A percentile compares a stretch with the other conserved stretches of the same genome.
These are phyloP conservation scores for Musa balbisiana DNA, from an alignment of 202 grass and related monocot species.

Conservation along the genomic window DNA sequence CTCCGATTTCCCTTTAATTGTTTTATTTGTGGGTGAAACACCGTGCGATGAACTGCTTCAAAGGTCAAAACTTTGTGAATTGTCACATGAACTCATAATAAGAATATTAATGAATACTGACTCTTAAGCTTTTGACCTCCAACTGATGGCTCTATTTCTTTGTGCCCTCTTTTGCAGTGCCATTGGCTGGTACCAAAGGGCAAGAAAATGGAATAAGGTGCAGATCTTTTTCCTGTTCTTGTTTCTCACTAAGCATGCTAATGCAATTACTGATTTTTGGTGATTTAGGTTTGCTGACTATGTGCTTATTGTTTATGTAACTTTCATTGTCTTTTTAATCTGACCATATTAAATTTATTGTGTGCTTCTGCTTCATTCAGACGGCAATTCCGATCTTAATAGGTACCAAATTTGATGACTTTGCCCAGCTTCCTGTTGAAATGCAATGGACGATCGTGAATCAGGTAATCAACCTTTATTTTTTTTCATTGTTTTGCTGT, in stretches of 20 bases:
- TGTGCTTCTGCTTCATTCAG: slow-evolving; percentile 25
- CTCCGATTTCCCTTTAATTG: too few species aligned
- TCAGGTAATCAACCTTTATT: slow-evolving; percentile 29
- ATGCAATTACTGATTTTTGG: background rate
- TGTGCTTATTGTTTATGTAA: background rate
- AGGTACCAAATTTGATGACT: slow-evolving; percentile 97
- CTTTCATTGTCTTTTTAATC: background rate
- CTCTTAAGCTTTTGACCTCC: too few species aligned
- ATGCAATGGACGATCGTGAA: slow-evolving; percentile 93
- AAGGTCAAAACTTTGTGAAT: too few species aligned
- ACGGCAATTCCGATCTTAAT: slow-evolving; percentile 96
- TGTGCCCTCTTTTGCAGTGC: slow-evolving; percentile 35
- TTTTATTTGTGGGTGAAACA: too few species aligned
- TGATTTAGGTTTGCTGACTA: background rate
- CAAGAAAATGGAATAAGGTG: slow-evolving; percentile 98
- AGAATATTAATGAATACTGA: too few species aligned
- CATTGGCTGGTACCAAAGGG: slow-evolving; percentile 77
- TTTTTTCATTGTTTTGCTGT: background rate
- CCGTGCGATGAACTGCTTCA: too few species aligned
- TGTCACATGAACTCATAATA: too few species aligned
- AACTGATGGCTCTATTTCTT: background rate
- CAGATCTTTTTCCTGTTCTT: background rate
- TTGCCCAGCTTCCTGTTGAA: slow-evolving; percentile 92
- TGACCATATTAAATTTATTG: too few species aligned
- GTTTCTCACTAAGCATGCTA: background rate